phyloP scores from a whole-genome alignment of 129 eudicot species.

The Ambrosia trifida region DNA sequence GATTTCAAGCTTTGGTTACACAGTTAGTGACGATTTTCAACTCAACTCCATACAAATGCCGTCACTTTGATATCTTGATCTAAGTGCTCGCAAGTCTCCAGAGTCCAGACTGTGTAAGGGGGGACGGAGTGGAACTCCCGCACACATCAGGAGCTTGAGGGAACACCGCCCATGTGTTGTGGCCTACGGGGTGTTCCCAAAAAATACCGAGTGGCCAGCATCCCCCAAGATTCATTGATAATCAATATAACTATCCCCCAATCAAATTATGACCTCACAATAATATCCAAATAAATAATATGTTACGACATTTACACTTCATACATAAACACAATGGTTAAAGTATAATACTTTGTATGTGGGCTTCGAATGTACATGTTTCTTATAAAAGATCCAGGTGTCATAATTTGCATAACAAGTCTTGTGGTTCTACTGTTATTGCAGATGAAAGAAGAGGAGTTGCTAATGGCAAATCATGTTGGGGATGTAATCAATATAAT shows the following conservation, averaged over 20 bases:
- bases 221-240: too few species aligned
- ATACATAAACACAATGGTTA: background rate
- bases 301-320: background rate
- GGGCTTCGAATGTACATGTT: too few species aligned
- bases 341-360: too few species aligned
- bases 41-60: background rate
- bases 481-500: slow-evolving; percentile 86
- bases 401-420: background rate
- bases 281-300: background rate
- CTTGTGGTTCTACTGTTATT: slow-evolving; percentile 18
- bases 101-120: background rate
- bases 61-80: background rate
- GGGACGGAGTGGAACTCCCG: too few species aligned
- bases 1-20: too few species aligned
- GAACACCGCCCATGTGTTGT: too few species aligned
- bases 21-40: too few species aligned
- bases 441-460: slow-evolving; percentile 96
- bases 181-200: too few species aligned
- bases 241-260: too few species aligned
- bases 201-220: too few species aligned
- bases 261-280: background rate
- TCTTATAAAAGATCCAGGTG: too few species aligned
- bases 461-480: slow-evolving; percentile 65
- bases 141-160: too few species aligned
- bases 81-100: background rate